These are phyloP conservation scores for Dipodascopsis uninucleata DNA, from an alignment of 805 yeast genomes.

Conservation along the genomic window DNA sequence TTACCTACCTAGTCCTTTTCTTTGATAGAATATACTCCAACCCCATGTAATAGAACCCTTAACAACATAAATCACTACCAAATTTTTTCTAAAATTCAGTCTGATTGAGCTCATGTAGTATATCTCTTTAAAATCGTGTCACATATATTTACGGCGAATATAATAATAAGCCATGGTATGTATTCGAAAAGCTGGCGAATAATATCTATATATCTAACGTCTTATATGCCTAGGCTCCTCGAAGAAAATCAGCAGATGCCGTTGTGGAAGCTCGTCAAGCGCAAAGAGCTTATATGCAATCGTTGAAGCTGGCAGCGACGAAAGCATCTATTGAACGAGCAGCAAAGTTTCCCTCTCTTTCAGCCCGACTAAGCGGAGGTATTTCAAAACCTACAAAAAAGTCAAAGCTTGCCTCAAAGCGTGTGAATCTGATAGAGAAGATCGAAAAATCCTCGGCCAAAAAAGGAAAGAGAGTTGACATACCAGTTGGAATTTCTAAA, in stretches of 20 bases:
- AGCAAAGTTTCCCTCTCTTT: neutral
- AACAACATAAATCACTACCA: too few species aligned
- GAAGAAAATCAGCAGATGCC: conserved; percentile 17
- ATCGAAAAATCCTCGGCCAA: neutral
- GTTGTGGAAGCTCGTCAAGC: conserved; percentile 23
- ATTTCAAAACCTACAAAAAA: conserved; percentile 1
- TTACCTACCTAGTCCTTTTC: too few species aligned
- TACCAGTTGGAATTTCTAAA: neutral
- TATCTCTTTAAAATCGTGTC: too few species aligned
- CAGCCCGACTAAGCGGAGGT: conserved; percentile 2
- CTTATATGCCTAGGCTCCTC: conserved; percentile 24
- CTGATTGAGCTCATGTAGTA: too few species aligned
- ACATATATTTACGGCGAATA: too few species aligned
- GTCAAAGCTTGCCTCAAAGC: conserved; percentile 2
- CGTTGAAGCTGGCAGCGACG: conserved; percentile 22
- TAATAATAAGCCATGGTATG: too few species aligned
- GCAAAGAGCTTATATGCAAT: conserved; percentile 19
- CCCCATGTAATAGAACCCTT: too few species aligned
- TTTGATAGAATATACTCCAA: too few species aligned
- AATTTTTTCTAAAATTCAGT: too few species aligned
- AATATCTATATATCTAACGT: too few species aligned
- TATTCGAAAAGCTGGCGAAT: too few species aligned
- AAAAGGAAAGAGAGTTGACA: neutral
- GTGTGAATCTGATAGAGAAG: neutral
- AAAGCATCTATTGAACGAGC: conserved; percentile 13